phyloP scores from a whole-genome alignment of 2,329 filamentous ascomycete genomes.

The Fusarium sp. region DNA sequence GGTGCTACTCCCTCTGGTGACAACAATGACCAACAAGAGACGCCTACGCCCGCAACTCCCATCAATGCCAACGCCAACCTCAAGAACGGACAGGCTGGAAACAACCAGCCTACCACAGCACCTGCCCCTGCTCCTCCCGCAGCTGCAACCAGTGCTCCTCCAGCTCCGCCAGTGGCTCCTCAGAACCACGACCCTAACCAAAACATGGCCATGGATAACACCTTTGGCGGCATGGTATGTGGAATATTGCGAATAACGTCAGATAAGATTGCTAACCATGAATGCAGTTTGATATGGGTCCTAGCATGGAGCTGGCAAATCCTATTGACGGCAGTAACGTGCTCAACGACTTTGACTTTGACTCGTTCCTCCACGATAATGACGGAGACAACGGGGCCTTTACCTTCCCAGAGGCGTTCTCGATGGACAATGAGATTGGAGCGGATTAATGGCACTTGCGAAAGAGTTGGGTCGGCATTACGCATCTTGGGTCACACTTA shows the following conservation, averaged over 20 bases:
- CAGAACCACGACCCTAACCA: conserved; percentile 48
- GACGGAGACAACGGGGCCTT: conserved; percentile 62
- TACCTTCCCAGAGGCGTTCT: conserved; percentile 65
- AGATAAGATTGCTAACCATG: conserved; percentile 13
- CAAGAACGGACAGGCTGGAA: conserved; percentile 45
- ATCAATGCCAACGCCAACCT: conserved; percentile 60
- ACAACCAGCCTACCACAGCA: conserved; percentile 46
- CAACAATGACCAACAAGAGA: conserved; percentile 65
- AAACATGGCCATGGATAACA: conserved; percentile 58
- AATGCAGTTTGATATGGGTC: conserved; percentile 57
- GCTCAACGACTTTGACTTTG: conserved; percentile 75
- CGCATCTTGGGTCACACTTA: conserved; percentile 49
- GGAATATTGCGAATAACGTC: conserved; percentile 10
- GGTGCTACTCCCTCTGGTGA: conserved; percentile 70
- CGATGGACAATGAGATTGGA: conserved; percentile 68
- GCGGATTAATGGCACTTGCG: conserved; percentile 58
- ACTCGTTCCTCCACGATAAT: conserved; percentile 73
- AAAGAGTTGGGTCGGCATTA: conserved; percentile 44
- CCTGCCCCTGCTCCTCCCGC: conserved; percentile 48
- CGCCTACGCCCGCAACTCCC: conserved; percentile 71
- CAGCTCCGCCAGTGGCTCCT: conserved; percentile 26
- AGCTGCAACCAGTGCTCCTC: conserved; percentile 47
- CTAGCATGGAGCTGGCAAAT: conserved; percentile 66
- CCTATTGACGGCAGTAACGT: conserved; percentile 66
- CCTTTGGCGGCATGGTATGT: conserved; percentile 57